phyloP scores from a whole-genome alignment of 192 early-diverging fungal species.

The Oehlia diaphana region DNA sequence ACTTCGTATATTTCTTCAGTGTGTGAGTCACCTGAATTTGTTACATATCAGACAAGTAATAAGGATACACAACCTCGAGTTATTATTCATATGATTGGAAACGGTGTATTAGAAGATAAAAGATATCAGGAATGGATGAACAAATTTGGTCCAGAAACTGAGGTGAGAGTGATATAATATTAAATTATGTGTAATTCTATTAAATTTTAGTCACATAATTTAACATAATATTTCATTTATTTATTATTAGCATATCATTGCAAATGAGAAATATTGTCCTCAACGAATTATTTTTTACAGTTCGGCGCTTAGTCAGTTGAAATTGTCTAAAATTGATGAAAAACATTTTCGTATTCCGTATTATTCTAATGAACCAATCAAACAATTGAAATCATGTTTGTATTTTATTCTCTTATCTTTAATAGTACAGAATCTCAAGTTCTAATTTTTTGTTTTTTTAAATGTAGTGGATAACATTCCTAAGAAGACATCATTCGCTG shows the following conservation, averaged over 20 bases:
- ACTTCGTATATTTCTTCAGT: constrained; percentile 54
- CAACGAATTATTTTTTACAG: constrained; percentile 67
- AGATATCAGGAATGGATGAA: constrained; percentile 76
- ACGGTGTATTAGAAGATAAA: constrained; percentile 60
- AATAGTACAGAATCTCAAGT: neutral
- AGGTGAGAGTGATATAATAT: constrained; percentile 35
- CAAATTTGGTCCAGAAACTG: constrained; percentile 64
- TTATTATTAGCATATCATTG: constrained; percentile 65
- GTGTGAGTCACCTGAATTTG: constrained; percentile 44
- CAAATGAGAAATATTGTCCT: constrained; percentile 60
- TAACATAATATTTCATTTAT: neutral
- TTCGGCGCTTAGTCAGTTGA: constrained; percentile 61
- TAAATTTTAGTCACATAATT: neutral
- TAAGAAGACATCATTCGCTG: constrained; percentile 27
- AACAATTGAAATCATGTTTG: constrained; percentile 34
- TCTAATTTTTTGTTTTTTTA: neutral
- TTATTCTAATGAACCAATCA: constrained; percentile 47
- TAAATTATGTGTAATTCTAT: neutral
- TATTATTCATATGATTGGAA: constrained; percentile 70
- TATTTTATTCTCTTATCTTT: neutral
- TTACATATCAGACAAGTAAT: constrained; percentile 34
- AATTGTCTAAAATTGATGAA: constrained; percentile 65
- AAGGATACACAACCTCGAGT: constrained; percentile 37
- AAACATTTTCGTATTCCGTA: constrained; percentile 74
- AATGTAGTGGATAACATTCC: constrained; percentile 3